phyloP scores from a whole-genome alignment of 2,329 filamentous ascomycete genomes.

The Fusarium scirpi region DNA sequence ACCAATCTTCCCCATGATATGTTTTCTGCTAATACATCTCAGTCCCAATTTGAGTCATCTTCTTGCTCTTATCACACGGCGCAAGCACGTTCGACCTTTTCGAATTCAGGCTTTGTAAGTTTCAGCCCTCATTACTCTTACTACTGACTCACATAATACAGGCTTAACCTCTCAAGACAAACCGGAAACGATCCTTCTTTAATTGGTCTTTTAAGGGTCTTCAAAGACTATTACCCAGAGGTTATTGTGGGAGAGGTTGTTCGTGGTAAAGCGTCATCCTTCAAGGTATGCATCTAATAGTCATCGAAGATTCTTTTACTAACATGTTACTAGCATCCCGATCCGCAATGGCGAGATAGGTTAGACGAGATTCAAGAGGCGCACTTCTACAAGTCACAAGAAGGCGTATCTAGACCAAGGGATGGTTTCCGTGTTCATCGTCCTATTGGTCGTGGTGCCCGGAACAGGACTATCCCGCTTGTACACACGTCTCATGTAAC shows the following conservation, averaged over 20 bases:
- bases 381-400: conserved; percentile 62
- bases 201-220: conserved; percentile 81
- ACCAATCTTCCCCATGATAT: neutral
- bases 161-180: conserved; percentile 68
- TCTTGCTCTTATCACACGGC: conserved; percentile 80
- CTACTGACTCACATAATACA: conserved; percentile 45
- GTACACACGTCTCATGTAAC: conserved; percentile 81
- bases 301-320: neutral
- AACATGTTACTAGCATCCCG: conserved; percentile 69
- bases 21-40: conserved; percentile 34
- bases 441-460: conserved; percentile 49
- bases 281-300: conserved; percentile 60
- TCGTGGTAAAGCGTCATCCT: conserved; percentile 69
- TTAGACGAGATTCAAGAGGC: conserved; percentile 75
- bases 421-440: conserved; percentile 73
- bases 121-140: neutral
- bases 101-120: conserved; percentile 80
- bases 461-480: conserved; percentile 67
- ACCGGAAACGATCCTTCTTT: conserved; percentile 79
- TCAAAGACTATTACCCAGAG: conserved; percentile 91
- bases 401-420: conserved; percentile 51
- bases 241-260: conserved; percentile 81
- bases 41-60: conserved; percentile 78
- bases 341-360: conserved; percentile 77
- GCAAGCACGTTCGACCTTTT: conserved; percentile 86